These are phyloP conservation scores for Daucus carota DNA, from an alignment of 129 eudicot species.

Conservation along the genomic window DH1_v3.0 NC_030385.2:11351001-11351500, in stretches of 20 bases:
- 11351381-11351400: slow-evolving; percentile 82
- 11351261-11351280: slow-evolving; percentile 46
- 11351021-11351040: slow-evolving; percentile 64
- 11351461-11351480: slow-evolving; percentile 87
- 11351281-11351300: slow-evolving; percentile 69
- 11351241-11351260: slow-evolving; percentile 28
- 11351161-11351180: slow-evolving; percentile 82
- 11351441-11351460: slow-evolving; percentile 45
- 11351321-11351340: slow-evolving; percentile 45
- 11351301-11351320: slow-evolving; percentile 33
- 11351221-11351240: slow-evolving; percentile 46
- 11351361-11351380: slow-evolving; percentile 89
- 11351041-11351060: slow-evolving; percentile 57
- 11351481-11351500: slow-evolving; percentile 96
- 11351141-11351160: slow-evolving; percentile 57
- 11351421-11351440: slow-evolving; percentile 65
- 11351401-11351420: slow-evolving; percentile 79
- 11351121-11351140: slow-evolving; percentile 59
- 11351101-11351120: slow-evolving; percentile 86
- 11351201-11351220: slow-evolving; percentile 57
- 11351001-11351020: slow-evolving; percentile 78
- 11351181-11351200: slow-evolving; percentile 68
- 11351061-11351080: slow-evolving; percentile 77
- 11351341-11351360: slow-evolving; percentile 58
- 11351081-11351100: slow-evolving; percentile 72